Evolutionary conservation across 441 rosid genomes (phyloP).

Genomic region (Euphorbia corollata): DNA sequence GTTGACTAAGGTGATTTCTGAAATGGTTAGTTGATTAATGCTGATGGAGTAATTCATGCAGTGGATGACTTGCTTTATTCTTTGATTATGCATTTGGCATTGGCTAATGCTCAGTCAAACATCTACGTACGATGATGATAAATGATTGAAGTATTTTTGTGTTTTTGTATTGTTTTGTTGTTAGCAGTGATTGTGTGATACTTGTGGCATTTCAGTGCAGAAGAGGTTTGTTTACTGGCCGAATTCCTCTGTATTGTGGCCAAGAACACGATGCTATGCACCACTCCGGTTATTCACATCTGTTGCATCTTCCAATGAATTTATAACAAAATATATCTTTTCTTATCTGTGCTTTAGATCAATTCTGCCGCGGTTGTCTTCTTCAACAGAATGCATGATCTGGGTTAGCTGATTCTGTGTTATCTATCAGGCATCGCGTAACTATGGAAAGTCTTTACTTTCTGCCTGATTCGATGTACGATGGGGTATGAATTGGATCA

Average conservation of each 20-base stretch:
- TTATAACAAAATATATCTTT: too few species aligned
- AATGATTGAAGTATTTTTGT: too few species aligned
- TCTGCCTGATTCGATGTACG: background rate
- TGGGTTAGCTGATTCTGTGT: background rate
- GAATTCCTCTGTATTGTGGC: too few species aligned
- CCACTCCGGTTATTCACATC: too few species aligned
- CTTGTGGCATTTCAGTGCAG: slow-evolving; percentile 4
- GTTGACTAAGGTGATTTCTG: background rate
- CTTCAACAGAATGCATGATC: background rate
- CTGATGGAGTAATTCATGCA: background rate
- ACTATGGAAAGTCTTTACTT: background rate
- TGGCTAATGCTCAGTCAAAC: too few species aligned
- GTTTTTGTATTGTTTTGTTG: background rate
- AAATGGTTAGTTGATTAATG: background rate
- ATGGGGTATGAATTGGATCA: too few species aligned
- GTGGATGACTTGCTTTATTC: background rate
- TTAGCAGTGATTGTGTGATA: background rate
- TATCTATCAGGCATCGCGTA: background rate
- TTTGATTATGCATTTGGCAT: background rate
- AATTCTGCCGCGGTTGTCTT: too few species aligned
- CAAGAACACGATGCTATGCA: too few species aligned
- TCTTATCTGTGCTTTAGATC: background rate
- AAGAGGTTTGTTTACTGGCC: background rate
- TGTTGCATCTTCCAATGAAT: too few species aligned
- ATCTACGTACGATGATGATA: too few species aligned